Conservation (phyloP, 2,329 filamentous ascomycete genomes). For the Phoma herbarum region DNA sequence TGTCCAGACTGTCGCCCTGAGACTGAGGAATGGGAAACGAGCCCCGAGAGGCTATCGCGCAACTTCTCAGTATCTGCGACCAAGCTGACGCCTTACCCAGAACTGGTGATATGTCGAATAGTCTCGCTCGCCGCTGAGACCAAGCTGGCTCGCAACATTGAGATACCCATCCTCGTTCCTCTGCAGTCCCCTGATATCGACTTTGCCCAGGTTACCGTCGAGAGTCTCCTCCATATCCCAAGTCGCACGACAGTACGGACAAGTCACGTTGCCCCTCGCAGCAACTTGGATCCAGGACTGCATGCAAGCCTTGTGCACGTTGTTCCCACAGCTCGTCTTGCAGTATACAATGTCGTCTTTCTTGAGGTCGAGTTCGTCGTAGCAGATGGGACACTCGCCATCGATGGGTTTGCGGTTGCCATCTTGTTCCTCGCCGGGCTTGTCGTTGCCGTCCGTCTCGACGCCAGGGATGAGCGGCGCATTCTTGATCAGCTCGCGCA, state of each 20-base stretch:
- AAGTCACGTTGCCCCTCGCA: slow-evolving; percentile 57
- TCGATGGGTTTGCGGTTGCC: slow-evolving; percentile 67
- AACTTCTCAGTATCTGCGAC: slow-evolving; percentile 1
- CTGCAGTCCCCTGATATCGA: slow-evolving; percentile 55
- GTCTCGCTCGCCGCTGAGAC: slow-evolving; percentile 61
- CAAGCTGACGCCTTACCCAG: slow-evolving; percentile 34
- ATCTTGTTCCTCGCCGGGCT: slow-evolving; percentile 45
- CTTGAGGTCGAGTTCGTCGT: slow-evolving; percentile 45
- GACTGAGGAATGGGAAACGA: not conserved
- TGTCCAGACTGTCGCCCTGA: not conserved
- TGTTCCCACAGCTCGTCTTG: slow-evolving; percentile 68
- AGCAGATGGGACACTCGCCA: slow-evolving; percentile 70
- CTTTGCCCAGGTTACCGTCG: slow-evolving; percentile 49
- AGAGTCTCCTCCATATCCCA: slow-evolving; percentile 61
- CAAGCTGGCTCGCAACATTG: slow-evolving; percentile 69
- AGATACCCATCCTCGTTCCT: slow-evolving; percentile 65
- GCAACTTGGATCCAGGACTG: slow-evolving; percentile 58
- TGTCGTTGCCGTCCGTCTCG: slow-evolving; percentile 42
- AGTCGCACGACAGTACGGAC: slow-evolving; percentile 67
- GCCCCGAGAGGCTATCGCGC: not conserved
- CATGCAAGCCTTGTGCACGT: slow-evolving; percentile 67
- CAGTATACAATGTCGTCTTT: slow-evolving; percentile 61
- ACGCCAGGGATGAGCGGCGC: slow-evolving; percentile 61
- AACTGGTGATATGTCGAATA: slow-evolving; percentile 40
- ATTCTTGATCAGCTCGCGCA: slow-evolving; percentile 63